Evolutionary conservation across 192 early-diverging fungal species (phyloP), one percentile per base, ranked within the genome.

Genomic region (Umbelopsis isabellina): DNA sequence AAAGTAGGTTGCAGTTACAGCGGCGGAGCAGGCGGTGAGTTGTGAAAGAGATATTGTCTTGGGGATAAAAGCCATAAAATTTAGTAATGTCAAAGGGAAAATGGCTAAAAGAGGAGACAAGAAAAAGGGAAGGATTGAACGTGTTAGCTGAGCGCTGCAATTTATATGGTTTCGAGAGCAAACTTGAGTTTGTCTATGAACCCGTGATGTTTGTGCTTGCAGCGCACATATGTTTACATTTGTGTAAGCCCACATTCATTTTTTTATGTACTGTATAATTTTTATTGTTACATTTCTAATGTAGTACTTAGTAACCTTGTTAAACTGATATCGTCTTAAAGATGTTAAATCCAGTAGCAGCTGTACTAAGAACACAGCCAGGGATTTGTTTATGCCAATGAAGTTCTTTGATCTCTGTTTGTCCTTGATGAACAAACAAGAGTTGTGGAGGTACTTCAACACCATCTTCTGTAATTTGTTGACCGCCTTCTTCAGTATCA

Each of bases 371-470:
- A 5, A 99, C 77, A 64, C 91, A 91, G 35, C 97, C 97, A n/a
- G 95, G 91, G 37, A 93, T 86, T 82, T 99, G 97, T 51, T 83
- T 86, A 75, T 98, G 97, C 94, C 94, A 99, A 80, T 99, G 97
- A 48, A 97, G 65, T 84, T 99, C 97, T 81, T 99, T 99, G 71
- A 98, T 85, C 61, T 95, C 83, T 66, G 86, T 78, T 82, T 99
- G 97, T 13, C 97, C 97, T 80, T 98, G 91, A 79, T 95, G 93
- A 37, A 95, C 88, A 79, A 97, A 98, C 79, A 99, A 80, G 51
- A 99, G 82, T 75, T 99, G 97, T 50, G 95, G 91, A 47, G 97
- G 97, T 3, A 98, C 93, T 46, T 95, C 89, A 22, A 93, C 84
- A 35, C 86, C 86, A 35, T 90, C 91, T 46, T 82, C 82, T 16